Evolutionary conservation across 2,329 filamentous ascomycete species (phyloP).

Genomic region (Ascochyta rabiei): DNA sequence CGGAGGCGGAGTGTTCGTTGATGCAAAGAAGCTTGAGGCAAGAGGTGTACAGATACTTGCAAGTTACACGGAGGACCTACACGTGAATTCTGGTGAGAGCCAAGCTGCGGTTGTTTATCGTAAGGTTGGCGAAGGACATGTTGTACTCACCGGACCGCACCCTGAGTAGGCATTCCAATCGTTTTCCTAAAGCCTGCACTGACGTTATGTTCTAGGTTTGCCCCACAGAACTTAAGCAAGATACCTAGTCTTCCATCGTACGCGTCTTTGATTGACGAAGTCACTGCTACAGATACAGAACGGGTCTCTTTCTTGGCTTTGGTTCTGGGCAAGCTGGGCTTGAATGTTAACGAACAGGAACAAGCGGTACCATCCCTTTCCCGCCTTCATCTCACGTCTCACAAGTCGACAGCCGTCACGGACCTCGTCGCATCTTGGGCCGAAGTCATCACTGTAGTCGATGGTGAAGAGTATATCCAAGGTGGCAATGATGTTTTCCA

Average conservation of each 20-base stretch:
- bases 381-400: conserved; percentile 78
- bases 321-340: conserved; percentile 77
- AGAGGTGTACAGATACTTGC: conserved; percentile 81
- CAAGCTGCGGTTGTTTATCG: conserved; percentile 84
- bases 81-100: conserved; percentile 75
- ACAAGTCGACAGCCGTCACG: conserved; percentile 67
- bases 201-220: conserved; percentile 66
- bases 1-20: conserved; percentile 90
- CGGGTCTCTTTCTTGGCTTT: conserved; percentile 79
- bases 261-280: conserved; percentile 67
- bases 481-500: conserved; percentile 84
- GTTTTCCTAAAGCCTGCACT: neutral
- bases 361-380: conserved; percentile 79
- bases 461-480: conserved; percentile 73
- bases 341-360: conserved; percentile 75
- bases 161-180: conserved; percentile 70
- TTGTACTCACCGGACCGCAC: conserved; percentile 84
- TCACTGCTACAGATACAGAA: conserved; percentile 71
- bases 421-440: conserved; percentile 70
- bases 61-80: conserved; percentile 74
- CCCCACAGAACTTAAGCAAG: conserved; percentile 74
- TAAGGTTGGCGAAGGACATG: conserved; percentile 79
- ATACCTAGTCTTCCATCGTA: conserved; percentile 73
- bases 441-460: conserved; percentile 69
- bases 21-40: conserved; percentile 67